Base-by-base conservation (phyloP, 352 stramenopile species). In the Chrysophaeum taylorii region DNA sequence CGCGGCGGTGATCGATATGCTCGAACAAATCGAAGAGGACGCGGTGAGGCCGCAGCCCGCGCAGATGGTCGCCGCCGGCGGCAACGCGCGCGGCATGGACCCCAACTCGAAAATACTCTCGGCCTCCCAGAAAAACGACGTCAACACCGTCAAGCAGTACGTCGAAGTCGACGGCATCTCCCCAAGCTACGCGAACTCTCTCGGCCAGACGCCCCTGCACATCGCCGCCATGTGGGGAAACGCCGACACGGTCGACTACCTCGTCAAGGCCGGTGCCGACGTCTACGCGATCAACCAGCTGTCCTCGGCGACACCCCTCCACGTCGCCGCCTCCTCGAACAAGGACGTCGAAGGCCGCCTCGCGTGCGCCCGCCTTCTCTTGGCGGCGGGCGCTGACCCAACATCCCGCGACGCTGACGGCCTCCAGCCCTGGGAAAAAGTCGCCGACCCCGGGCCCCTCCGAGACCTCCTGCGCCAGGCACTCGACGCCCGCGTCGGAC, bases 91-190 rank as follows among this genome's bases (percentile, higher is more conserved):
- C 2, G 18, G 33, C 33, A 5, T 66, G 33, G 57, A 66, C n/a
- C 57, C 57, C 2, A 45, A 42, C 57, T 21, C 57, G 12, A 42
- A 45, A 27, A 52, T 88, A n/a, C 63, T 88, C 4, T 72, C 70
- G 12, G 80, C 81, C 1, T 73, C 72, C 33, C 81, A 86, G 74
- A 84, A 83, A 53, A 84, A 84, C 64, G 69, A 85, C 36, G 35
- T 45, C 57, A 25, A 66, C 1, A 36, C 33, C 31, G 36, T 66
- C 2, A 42, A n/a, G 1, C 18, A 2, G 1, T 45, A 18, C 57
- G 9, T 66, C 12, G 57, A 21, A 7, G n/a, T n/a, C n/a, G 57
- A 66, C 12, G 57, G 57, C 57, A 45, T 66, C 33, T n/a, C 31
- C 16, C 31, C 57, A 23, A 45, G 33, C 12, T 45, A 66, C 57